Percentiles rank a stretch among this genome's conserved stretches.
phyloP scores from a whole-genome alignment of 305 asterid genomes.

The Fraxinus paxiana region DNA sequence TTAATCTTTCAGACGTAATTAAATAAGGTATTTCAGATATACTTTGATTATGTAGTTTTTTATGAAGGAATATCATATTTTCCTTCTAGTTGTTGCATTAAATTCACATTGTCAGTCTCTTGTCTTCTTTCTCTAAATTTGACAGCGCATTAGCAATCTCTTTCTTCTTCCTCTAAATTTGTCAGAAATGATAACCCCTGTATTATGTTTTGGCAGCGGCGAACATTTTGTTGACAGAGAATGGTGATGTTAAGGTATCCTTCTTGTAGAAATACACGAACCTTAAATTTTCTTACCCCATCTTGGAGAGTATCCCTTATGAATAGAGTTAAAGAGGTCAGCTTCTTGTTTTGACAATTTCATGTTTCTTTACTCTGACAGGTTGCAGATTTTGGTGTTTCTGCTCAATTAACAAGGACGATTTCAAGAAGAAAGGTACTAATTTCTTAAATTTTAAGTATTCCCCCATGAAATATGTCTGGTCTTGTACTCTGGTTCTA shows the following conservation, averaged over 20 bases:
- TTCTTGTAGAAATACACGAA: constrained; percentile 20
- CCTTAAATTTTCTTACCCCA: neutral
- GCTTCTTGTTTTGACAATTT: constrained; percentile 12
- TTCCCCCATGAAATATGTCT: constrained; percentile 13
- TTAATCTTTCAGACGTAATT: constrained; percentile 8
- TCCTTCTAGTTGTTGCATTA: neutral
- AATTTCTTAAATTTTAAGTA: constrained; percentile 11
- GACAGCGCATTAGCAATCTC: neutral
- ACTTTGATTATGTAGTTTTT: neutral
- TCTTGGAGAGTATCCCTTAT: constrained; percentile 7
- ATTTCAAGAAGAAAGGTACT: constrained; percentile 89
- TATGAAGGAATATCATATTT: neutral
- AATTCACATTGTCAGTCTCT: neutral
- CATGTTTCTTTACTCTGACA: constrained; percentile 30
- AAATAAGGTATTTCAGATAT: constrained; percentile 7
- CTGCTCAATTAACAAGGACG: constrained; percentile 89
- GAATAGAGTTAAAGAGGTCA: constrained; percentile 9
- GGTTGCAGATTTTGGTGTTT: constrained; percentile 99
- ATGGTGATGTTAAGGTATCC: constrained; percentile 88
- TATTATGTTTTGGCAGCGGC: constrained; percentile 52
- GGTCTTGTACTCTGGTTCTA: neutral
- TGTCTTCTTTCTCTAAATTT: neutral
- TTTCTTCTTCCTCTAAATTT: neutral
- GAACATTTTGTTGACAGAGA: constrained; percentile 81
- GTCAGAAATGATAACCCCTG: neutral